Conservation (phyloP, 2,329 filamentous ascomycete genomes). For the Nigrospora oryzae region DNA sequence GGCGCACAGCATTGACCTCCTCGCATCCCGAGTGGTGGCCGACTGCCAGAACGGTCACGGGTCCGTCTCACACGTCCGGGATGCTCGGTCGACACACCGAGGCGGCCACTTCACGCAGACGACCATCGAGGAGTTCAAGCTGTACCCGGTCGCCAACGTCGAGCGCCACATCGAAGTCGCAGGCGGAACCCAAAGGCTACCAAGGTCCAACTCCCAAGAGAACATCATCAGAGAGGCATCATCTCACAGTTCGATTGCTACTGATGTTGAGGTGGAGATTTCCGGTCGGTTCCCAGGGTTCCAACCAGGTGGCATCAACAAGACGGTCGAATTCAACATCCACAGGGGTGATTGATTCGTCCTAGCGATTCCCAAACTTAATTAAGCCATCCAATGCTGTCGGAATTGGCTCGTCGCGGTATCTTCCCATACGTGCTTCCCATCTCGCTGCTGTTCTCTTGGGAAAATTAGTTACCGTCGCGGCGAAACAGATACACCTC, state of each 20-base stretch:
- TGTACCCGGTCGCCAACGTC: neutral
- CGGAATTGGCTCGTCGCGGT: too few species aligned
- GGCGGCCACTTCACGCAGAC: neutral
- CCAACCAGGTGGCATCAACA: neutral
- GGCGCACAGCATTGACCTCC: neutral
- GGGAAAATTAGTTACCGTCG: too few species aligned
- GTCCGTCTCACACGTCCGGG: neutral
- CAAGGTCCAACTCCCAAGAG: neutral
- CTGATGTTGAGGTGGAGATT: neutral
- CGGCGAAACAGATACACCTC: too few species aligned
- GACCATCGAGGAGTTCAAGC: neutral
- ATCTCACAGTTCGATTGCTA: neutral
- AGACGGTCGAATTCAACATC: conserved; percentile 2
- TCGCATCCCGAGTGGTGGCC: neutral
- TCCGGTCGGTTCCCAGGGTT: neutral
- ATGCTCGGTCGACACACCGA: neutral
- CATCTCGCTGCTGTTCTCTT: too few species aligned
- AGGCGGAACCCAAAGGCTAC: neutral
- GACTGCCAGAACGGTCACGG: neutral
- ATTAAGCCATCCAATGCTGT: too few species aligned
- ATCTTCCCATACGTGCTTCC: too few species aligned
- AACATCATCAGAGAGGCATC: neutral
- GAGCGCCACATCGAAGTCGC: conserved; percentile 1
- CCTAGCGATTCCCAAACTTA: too few species aligned
- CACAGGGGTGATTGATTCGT: neutral